Conservation (phyloP, 495 filamentous ascomycete genomes). For the Hypoxylon trugodes region DNA sequence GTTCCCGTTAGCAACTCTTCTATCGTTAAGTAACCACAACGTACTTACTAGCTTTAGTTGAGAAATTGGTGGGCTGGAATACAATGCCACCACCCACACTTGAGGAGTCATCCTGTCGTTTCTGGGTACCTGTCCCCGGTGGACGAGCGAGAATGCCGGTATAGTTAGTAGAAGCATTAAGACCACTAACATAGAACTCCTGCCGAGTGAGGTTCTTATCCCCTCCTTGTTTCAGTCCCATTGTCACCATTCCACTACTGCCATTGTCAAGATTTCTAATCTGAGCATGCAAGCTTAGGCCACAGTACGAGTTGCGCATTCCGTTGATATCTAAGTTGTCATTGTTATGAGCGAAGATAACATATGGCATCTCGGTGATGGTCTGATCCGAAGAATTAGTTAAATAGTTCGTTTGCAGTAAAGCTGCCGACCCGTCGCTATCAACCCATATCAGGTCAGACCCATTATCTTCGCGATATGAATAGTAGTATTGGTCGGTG, state of each 20-base stretch:
- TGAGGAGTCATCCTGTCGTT: slow-evolving; percentile 54
- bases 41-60: slow-evolving; percentile 76
- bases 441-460: slow-evolving; percentile 75
- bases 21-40: background rate
- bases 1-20: slow-evolving; percentile 21
- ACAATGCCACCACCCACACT: slow-evolving; percentile 73
- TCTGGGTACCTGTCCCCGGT: slow-evolving; percentile 59
- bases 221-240: slow-evolving; percentile 72
- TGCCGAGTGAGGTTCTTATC: slow-evolving; percentile 72
- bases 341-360: slow-evolving; percentile 77
- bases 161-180: slow-evolving; percentile 77
- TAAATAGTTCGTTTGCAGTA: slow-evolving; percentile 79
- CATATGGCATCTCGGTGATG: slow-evolving; percentile 67
- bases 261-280: slow-evolving; percentile 62
- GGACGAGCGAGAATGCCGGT: slow-evolving; percentile 72
- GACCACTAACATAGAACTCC: slow-evolving; percentile 81
- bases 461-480: slow-evolving; percentile 53
- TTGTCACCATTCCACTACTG: slow-evolving; percentile 53
- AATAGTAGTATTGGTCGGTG: slow-evolving; percentile 75
- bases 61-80: slow-evolving; percentile 71
- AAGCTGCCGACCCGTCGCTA: slow-evolving; percentile 76
- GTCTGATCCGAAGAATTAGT: slow-evolving; percentile 51
- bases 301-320: slow-evolving; percentile 77
- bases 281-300: slow-evolving; percentile 68
- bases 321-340: slow-evolving; percentile 69